phyloP scores from a whole-genome alignment of 805 yeast genomes.

The Schwanniomyces occidentalis region DNA sequence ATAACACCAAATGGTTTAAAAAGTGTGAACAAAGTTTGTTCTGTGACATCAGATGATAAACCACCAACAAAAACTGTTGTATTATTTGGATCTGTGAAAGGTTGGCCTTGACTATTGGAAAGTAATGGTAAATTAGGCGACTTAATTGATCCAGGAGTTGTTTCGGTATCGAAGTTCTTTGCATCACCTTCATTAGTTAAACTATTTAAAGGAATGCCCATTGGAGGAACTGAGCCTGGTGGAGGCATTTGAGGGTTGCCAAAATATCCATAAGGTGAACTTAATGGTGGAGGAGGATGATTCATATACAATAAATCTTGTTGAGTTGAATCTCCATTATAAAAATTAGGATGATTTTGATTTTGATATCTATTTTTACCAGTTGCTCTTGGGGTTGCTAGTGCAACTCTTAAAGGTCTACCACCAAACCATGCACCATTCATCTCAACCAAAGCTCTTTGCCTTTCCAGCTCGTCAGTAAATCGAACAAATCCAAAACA shows the following conservation, averaged over 20 bases:
- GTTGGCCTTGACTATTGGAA: constrained; percentile 16
- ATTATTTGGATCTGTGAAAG: constrained; percentile 56
- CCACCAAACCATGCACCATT: constrained; percentile 82
- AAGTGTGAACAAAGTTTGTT: constrained; percentile 56
- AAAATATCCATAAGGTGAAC: constrained; percentile 15
- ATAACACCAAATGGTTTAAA: constrained; percentile 77
- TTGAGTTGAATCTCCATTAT: constrained; percentile 10
- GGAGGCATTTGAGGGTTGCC: constrained; percentile 13
- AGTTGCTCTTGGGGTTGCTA: constrained; percentile 69
- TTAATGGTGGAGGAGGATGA: constrained; percentile 9
- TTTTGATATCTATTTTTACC: constrained; percentile 7
- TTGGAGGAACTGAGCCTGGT: constrained; percentile 10
- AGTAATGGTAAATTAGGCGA: constrained; percentile 8
- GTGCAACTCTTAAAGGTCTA: constrained; percentile 71
- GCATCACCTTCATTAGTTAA: constrained; percentile 2
- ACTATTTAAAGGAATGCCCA: constrained; percentile 3
- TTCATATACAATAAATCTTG: constrained; percentile 19
- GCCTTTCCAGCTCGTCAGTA: constrained; percentile 67
- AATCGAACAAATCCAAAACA: constrained; percentile 83
- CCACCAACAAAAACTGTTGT: constrained; percentile 84
- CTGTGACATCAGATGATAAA: constrained; percentile 61
- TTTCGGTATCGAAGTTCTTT: constrained; percentile 3
- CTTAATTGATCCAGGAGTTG: constrained; percentile 1
- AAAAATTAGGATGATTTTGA: constrained; percentile 3
- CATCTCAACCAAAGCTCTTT: constrained; percentile 69